Evolutionary conservation across 1,139 yeast genomes (phyloP), one percentile per base, ranked within the genome.

Genomic region (Candida buenavistaensis): DNA sequence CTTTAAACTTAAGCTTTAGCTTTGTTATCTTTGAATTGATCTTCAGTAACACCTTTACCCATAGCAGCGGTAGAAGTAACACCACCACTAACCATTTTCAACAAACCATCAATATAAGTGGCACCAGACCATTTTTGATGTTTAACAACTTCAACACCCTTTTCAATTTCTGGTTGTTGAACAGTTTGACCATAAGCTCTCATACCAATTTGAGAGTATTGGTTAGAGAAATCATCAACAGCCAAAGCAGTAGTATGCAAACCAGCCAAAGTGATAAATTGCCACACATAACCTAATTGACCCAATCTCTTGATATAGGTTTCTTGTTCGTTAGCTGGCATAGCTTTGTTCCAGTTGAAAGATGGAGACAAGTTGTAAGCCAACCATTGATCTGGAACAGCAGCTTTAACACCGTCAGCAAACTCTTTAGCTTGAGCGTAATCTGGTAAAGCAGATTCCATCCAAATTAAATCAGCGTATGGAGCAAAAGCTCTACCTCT

Each of bases 41-140:
- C 95, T 70, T 90, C 98, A 41, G 98, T 90, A 52, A 90, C 97
- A 72, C 97, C 97, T 45, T 83, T 84, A 59, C 97, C 97, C 97
- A 90, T 90, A 39, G 97, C 97, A 48, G 97, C 95, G 36, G 97
- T 92, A 16, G 96, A 84, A 36, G 92, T 75, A 41, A 90, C 86
- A 68, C 98, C 98, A 55, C 97, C 97, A 41, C 94, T 82, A 31
- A 89, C 94, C 71, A 89, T 75, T 64, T 82, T 88, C 64, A 90
- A 80, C 54, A 90, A 74, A 44, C 88, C 84, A 64, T 90, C 98
- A 59, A 92, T 84, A 72, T 89, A 92, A 64, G 87, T 96, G 26
- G 98, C 98, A 59, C 98, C 98, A 32, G 97, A 88, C 98, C 98
- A 90, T 67, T 90, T 88, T 69, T 90, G 98, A 68, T 90, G 98